Percentiles rank a stretch among this genome's conserved stretches.
Evolutionary conservation across 2,329 filamentous ascomycete species (phyloP).

Genomic region (Trichophyton verrucosum): DNA sequence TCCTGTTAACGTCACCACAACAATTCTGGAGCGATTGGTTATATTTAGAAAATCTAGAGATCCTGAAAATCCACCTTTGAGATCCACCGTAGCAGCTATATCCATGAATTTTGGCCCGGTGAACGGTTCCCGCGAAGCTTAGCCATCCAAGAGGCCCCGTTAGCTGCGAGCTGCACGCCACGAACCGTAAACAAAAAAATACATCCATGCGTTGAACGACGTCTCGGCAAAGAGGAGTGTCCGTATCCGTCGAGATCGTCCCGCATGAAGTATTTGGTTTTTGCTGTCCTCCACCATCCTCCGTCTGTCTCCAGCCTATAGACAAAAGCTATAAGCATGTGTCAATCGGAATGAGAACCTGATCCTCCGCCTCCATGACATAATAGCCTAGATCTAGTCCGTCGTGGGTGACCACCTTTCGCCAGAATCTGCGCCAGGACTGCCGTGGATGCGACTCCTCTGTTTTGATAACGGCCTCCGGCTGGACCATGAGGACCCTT

Average conservation of each 20-base stretch:
- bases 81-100: neutral
- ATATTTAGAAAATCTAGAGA: neutral
- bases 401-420: neutral
- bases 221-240: too few relatives aligned
- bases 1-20: too few relatives aligned
- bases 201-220: neutral
- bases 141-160: neutral
- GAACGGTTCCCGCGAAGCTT: neutral
- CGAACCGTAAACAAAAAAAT: neutral
- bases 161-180: neutral
- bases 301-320: neutral
- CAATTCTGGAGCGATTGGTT: neutral
- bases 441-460: neutral
- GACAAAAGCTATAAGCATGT: neutral
- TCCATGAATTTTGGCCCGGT: neutral
- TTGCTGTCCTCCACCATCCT: neutral
- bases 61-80: neutral
- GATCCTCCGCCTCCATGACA: neutral
- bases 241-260: too few relatives aligned
- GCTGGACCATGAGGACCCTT: neutral
- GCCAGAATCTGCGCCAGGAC: neutral
- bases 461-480: neutral
- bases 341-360: conserved; percentile 1
- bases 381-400: neutral
- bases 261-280: too few relatives aligned